A percentile compares a stretch with the other conserved stretches of the same genome.
Evolutionary conservation across 371 early-diverging fungal genomes (phyloP).

Genomic region (Actinomucor elegans): DNA sequence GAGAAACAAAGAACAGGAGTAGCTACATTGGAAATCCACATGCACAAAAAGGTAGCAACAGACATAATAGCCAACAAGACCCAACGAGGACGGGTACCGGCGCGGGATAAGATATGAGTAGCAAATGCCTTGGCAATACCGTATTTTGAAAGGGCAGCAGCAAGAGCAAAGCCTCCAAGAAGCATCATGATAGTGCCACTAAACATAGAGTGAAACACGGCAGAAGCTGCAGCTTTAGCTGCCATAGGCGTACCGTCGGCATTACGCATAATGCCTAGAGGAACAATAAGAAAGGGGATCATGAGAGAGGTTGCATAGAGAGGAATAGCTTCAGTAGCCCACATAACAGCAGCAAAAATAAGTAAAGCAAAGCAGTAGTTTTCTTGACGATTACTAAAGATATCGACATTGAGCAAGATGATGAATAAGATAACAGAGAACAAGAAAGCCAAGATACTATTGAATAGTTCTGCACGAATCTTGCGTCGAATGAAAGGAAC

Average conservation of each 20-base stretch:
- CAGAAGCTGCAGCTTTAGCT: slow-evolving; percentile 77
- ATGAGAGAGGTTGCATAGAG: slow-evolving; percentile 79
- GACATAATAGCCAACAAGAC: slow-evolving; percentile 77
- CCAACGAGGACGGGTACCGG: slow-evolving; percentile 68
- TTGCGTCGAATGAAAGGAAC: slow-evolving; percentile 39
- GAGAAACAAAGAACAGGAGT: slow-evolving; percentile 85
- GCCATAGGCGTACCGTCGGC: slow-evolving; percentile 45
- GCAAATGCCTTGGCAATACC: slow-evolving; percentile 78
- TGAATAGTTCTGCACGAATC: slow-evolving; percentile 28
- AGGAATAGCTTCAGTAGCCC: slow-evolving; percentile 78
- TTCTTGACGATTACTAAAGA: slow-evolving; percentile 62
- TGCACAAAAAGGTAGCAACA: slow-evolving; percentile 71
- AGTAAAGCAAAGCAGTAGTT: slow-evolving; percentile 66
- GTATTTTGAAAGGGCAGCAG: slow-evolving; percentile 59
- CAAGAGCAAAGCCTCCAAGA: slow-evolving; percentile 93
- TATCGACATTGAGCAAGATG: slow-evolving; percentile 48
- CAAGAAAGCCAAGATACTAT: slow-evolving; percentile 28
- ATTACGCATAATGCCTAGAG: slow-evolving; percentile 68
- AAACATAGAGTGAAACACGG: slow-evolving; percentile 91
- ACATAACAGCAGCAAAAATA: slow-evolving; percentile 62
- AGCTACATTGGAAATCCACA: slow-evolving; percentile 85
- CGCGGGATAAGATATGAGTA: slow-evolving; percentile 63
- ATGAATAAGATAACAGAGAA: slow-evolving; percentile 56
- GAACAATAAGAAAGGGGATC: slow-evolving; percentile 76
- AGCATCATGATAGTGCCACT: slow-evolving; percentile 93